phyloP scores from a whole-genome alignment of 306 rosid species.

The Cucurbita ficifolia region DNA sequence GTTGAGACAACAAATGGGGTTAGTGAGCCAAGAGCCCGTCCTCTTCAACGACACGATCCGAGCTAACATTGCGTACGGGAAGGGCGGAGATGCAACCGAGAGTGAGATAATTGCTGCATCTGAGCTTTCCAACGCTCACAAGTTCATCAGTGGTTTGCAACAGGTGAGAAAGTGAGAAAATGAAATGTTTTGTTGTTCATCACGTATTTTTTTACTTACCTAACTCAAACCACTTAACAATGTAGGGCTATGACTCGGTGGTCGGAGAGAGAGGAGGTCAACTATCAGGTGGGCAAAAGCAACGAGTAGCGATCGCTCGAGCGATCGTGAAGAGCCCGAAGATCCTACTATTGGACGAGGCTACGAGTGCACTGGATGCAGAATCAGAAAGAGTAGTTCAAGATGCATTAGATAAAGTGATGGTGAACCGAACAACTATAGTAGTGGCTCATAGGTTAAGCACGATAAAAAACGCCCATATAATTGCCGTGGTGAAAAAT shows the following conservation, averaged over 20 bases:
- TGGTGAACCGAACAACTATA: conserved; percentile 44
- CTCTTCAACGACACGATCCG: conserved; percentile 64
- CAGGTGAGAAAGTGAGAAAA: conserved; percentile 20
- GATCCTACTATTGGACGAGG: conserved; percentile 56
- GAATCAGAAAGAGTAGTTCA: conserved; percentile 63
- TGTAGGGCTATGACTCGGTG: conserved; percentile 54
- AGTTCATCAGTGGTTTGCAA: conserved; percentile 49
- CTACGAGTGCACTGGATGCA: conserved; percentile 75
- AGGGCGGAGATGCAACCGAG: conserved; percentile 38
- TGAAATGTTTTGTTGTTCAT: background rate
- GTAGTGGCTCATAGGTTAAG: conserved; percentile 63
- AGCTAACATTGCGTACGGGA: conserved; percentile 57
- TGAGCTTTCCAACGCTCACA: conserved; percentile 61
- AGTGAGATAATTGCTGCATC: conserved; percentile 57
- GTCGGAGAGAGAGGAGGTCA: conserved; percentile 66
- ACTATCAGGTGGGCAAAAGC: conserved; percentile 74
- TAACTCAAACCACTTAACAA: no score
- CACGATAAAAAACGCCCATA: conserved; percentile 44
- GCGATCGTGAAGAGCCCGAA: conserved; percentile 56
- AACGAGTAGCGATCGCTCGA: conserved; percentile 63
- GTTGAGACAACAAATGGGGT: conserved; percentile 67
- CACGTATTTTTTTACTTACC: background rate
- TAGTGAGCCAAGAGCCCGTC: conserved; percentile 72
- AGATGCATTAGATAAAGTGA: conserved; percentile 52
- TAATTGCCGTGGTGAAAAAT: conserved; percentile 53